Percentiles rank a stretch among this genome's conserved stretches.
Evolutionary conservation across 2,329 filamentous ascomycete species (phyloP).

Genomic region (Didymella pinodella): DNA sequence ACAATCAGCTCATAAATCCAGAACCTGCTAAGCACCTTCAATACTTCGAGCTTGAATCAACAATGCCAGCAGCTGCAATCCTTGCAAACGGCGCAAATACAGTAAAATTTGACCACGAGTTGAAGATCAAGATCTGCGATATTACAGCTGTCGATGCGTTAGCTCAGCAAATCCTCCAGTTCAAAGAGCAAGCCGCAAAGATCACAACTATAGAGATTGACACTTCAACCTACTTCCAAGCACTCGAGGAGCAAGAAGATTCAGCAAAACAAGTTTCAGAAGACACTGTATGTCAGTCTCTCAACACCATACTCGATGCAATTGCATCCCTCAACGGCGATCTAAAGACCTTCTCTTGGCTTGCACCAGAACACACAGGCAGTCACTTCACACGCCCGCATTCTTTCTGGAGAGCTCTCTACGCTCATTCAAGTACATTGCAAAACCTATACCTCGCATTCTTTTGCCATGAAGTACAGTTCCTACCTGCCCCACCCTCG

Average conservation of each 20-base stretch:
- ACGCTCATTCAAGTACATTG: not conserved
- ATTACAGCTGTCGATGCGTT: not conserved
- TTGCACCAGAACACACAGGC: not conserved
- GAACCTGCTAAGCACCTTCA: too few species aligned
- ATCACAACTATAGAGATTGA: not conserved
- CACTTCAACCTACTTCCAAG: not conserved
- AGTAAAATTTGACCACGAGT: not conserved
- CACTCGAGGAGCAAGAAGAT: not conserved
- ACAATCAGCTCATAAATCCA: too few species aligned
- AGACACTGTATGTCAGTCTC: not conserved
- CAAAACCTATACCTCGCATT: not conserved
- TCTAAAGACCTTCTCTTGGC: conserved; percentile 1
- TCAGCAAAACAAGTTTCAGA: not conserved
- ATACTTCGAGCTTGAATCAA: too few species aligned
- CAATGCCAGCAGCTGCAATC: not conserved
- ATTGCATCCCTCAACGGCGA: not conserved
- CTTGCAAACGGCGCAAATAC: not conserved
- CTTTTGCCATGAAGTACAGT: conserved; percentile 5
- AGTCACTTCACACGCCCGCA: not conserved
- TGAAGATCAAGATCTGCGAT: not conserved
- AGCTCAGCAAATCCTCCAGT: not conserved
- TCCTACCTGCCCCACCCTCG: not conserved
- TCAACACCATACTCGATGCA: not conserved
- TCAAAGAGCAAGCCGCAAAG: not conserved
- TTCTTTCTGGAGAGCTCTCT: conserved; percentile 4